phyloP scores from a whole-genome alignment of 257 asterid genomes.

The Capsicum pubescens region DNA sequence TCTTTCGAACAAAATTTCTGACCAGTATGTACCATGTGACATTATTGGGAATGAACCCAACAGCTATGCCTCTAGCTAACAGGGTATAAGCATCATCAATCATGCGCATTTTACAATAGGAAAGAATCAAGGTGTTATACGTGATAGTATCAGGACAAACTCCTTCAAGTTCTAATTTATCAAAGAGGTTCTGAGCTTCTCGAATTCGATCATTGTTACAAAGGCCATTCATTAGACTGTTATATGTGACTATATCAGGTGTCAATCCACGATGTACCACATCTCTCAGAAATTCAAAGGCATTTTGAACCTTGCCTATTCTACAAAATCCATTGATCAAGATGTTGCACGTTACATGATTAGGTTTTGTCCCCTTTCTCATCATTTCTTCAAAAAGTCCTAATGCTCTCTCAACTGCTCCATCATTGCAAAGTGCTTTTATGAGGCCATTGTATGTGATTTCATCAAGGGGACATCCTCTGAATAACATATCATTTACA shows the following conservation, averaged over 20 bases:
- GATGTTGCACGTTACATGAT: slow-evolving; percentile 60
- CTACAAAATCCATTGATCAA: slow-evolving; percentile 50
- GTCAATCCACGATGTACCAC: slow-evolving; percentile 69
- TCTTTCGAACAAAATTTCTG: slow-evolving; percentile 45
- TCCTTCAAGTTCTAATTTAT: slow-evolving; percentile 59
- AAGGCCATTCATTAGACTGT: slow-evolving; percentile 72
- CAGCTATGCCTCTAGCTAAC: slow-evolving; percentile 55
- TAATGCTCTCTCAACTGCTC: slow-evolving; percentile 74
- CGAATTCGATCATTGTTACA: slow-evolving; percentile 62
- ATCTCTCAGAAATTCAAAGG: slow-evolving; percentile 67
- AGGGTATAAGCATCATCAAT: slow-evolving; percentile 65
- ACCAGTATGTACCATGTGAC: slow-evolving; percentile 80
- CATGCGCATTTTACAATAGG: slow-evolving; percentile 63
- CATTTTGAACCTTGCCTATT: slow-evolving; percentile 52
- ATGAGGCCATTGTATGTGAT: slow-evolving; percentile 80
- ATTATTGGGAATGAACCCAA: slow-evolving; percentile 66
- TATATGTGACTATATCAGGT: slow-evolving; percentile 83
- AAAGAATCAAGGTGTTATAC: slow-evolving; percentile 69
- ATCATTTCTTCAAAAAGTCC: slow-evolving; percentile 77
- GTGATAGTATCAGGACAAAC: slow-evolving; percentile 67
- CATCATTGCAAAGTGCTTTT: slow-evolving; percentile 72
- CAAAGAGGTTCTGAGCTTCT: slow-evolving; percentile 69
- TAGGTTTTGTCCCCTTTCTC: slow-evolving; percentile 57
- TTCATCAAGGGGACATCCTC: slow-evolving; percentile 69
- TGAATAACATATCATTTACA: slow-evolving; percentile 78